A percentile compares a stretch with the other conserved stretches of the same genome.
These are phyloP conservation scores for Ambrosia hybrid DNA, from an alignment of 140 eudicot species.

Conservation along the genomic window DNA sequence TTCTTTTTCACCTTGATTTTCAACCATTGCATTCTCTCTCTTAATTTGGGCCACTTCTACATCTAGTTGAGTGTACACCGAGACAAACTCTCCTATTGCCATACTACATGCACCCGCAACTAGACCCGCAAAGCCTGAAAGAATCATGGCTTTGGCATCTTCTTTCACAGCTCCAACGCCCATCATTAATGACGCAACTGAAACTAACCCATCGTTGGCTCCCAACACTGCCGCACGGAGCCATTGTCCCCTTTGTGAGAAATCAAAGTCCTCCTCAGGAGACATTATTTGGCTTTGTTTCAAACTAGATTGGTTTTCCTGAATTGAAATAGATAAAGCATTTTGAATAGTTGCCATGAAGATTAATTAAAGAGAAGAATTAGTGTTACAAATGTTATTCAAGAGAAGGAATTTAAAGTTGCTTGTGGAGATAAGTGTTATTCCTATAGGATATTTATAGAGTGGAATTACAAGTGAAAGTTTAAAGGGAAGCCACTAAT, in stretches of 20 bases:
- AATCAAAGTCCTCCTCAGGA: slow-evolving; percentile 27
- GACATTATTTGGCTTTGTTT: slow-evolving; percentile 7
- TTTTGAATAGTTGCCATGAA: slow-evolving; percentile 28
- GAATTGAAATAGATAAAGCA: slow-evolving; percentile 11
- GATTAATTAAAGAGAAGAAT: not conserved
- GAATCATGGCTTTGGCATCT: slow-evolving; percentile 33
- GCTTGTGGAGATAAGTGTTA: slow-evolving; percentile 22
- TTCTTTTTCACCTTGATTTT: not conserved
- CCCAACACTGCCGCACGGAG: slow-evolving; percentile 45
- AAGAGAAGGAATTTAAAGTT: not conserved
- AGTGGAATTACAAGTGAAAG: not conserved
- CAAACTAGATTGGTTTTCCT: not conserved
- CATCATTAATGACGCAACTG: slow-evolving; percentile 37
- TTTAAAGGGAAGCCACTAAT: not conserved
- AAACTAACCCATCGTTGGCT: slow-evolving; percentile 41
- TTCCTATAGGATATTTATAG: slow-evolving; percentile 30
- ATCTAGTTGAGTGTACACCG: slow-evolving; percentile 38
- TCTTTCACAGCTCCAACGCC: slow-evolving; percentile 41
- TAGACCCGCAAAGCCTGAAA: slow-evolving; percentile 34
- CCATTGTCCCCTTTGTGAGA: slow-evolving; percentile 41
- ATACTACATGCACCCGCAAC: slow-evolving; percentile 48
- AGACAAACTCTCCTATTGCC: slow-evolving; percentile 41
- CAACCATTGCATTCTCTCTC: slow-evolving; percentile 5
- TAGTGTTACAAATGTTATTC: not conserved
- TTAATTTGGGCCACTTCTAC: slow-evolving; percentile 34